Base-by-base conservation (phyloP, 257 asterid species). In the Handroanthus guayacan region DNA sequence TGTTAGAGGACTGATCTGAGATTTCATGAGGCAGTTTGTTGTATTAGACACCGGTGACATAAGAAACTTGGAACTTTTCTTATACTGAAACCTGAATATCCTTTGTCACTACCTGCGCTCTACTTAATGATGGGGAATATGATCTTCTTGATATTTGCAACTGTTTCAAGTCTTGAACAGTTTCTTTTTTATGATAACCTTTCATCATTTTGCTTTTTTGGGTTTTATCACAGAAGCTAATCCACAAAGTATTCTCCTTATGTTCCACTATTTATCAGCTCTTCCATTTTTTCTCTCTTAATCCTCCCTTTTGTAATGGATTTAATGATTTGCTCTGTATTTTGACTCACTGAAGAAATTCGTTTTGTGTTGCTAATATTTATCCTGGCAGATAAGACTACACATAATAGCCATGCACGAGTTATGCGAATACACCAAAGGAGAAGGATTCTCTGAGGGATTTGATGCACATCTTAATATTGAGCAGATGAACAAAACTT, bases 391-490 rank as follows among this genome's bases (percentile, higher is more conserved):
- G 99, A 95, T 95, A 78, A 91, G 98, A 82, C 97, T 95, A 86
- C 99, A 95, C 86, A 87, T 95, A 82, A 85, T 93, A 63, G 99
- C 96, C 83, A 95, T 95, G 99, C 99, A 95, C 20, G 99, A 95
- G 87, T 77, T 95, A 80, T 95, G 99, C 63, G 99, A 95, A 82
- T 89, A 91, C 81, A 91, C 95, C 66, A 95, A 82, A 82, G 99
- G 99, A 80, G 99, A 95, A 82, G 99, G 99, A 9, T 95, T 95
- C 84, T 85, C 98, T 14, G 99, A 92, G 92, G 99, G 99, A 79
- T 95, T 95, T 87, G 99, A 95, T 87, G 99, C 99, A 45, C 99
- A 95, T 80, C 97, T 95, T 62, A 95, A 92, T 76, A 95, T 95
- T 78, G 99, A 95, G 84, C 99, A 95, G 93, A 95, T 95, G 99